Base-by-base conservation (phyloP, 2,329 filamentous ascomycete genomes). In the Beauveria asiatica region DNA sequence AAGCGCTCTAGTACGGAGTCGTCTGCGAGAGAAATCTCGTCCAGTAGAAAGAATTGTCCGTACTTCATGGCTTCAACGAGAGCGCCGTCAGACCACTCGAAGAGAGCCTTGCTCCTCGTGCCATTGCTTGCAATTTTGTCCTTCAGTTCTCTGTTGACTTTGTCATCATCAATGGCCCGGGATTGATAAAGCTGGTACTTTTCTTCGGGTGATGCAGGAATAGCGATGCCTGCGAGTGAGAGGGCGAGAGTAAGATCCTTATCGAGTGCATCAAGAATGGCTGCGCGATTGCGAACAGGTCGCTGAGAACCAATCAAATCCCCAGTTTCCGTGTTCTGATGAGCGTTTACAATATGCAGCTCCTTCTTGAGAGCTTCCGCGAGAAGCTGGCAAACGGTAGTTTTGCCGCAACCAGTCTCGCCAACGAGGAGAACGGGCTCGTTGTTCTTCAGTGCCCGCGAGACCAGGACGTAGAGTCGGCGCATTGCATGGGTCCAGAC, bases 401-500 rank as follows among this genome's bases (percentile, higher is more conserved):
- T 99, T 76, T 99, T 99, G 62, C 95, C 94, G 69, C 93, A 97
- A 6, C 94, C 94, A 19, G 94, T 99, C 71, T 99, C 95, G 63
- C 94, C 94, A 13, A 99, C 91, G 5, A 99, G 80, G 21, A 99
- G 80, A 3, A 99, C 90, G 0, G 94, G 94, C 71, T 99, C 94
- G 63, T 95, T 92, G 69, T 97, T 94, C 27, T 83, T 83, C 62
- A 99, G 78, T 1, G 94, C 94, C 67, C 89, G 83, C 5, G 88
- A 85, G n/a, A 99, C 91, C 13, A 99, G 80, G 7, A 95, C 85
- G 69, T 93, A 97, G 0, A 99, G 79, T 56, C 94, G 83, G 17
- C 91, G 86, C 93, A 99, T 99, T 0, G 93, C 92, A 64, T 86
- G 85, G 0, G 94, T 99, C 94, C 94, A 99, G 2, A 99, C 90